A percentile compares a stretch with the other conserved stretches of the same genome.
Conservation (phyloP, 148 eudicot genomes). For the Vaccinium macrocarpon region DNA sequence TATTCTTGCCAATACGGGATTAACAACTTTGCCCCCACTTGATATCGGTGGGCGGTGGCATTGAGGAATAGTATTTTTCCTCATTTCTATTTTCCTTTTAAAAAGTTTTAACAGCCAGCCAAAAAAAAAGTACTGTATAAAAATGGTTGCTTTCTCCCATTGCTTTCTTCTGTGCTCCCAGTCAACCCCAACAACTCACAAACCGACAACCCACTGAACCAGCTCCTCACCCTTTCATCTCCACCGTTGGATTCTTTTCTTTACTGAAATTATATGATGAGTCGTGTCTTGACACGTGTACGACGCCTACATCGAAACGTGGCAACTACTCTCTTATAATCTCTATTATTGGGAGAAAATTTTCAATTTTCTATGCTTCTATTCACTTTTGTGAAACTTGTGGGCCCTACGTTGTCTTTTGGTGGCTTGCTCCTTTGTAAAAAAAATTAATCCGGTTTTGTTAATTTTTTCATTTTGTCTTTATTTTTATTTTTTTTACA, state of each 20-base stretch:
- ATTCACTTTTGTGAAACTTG: not conserved
- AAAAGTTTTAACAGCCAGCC: too few relatives aligned
- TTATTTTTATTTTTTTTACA: too few relatives aligned
- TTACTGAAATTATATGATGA: not conserved
- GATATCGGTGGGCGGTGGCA: too few relatives aligned
- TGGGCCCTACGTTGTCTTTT: not conserved
- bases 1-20: too few relatives aligned
- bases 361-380: not conserved
- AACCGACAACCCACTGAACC: slow-evolving; percentile 19
- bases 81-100: too few relatives aligned
- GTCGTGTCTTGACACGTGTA: not conserved
- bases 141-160: not conserved
- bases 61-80: too few relatives aligned
- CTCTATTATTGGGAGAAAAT: slow-evolving; percentile 17
- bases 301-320: not conserved
- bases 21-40: too few relatives aligned
- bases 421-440: too few relatives aligned
- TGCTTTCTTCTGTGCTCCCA: slow-evolving; percentile 15
- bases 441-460: too few relatives aligned
- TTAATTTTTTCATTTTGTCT: too few relatives aligned
- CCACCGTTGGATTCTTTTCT: slow-evolving; percentile 16
- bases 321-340: slow-evolving; percentile 5
- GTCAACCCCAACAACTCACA: slow-evolving; percentile 3
- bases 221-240: slow-evolving; percentile 4
- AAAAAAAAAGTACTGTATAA: not conserved